phyloP scores from a whole-genome alignment of 768 basidiomycete species.

The Dacryopinax spathularia region DNA sequence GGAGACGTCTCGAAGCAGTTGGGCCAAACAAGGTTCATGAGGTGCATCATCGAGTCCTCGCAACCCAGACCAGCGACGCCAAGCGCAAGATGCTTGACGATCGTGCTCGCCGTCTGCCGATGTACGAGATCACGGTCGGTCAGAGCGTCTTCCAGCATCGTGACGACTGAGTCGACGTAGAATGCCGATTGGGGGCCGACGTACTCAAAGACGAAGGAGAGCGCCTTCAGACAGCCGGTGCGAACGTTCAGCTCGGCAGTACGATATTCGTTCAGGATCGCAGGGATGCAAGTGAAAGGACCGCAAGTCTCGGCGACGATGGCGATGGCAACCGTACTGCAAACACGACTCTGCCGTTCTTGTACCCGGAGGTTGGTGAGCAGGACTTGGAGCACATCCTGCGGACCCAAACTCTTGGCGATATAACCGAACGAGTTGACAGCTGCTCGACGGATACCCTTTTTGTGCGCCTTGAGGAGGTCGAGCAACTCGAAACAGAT shows the following conservation, averaged over 20 bases:
- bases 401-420: constrained; percentile 96
- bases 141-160: constrained; percentile 94
- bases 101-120: constrained; percentile 93
- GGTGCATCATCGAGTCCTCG: constrained; percentile 93
- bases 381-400: constrained; percentile 90
- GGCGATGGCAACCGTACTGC: constrained; percentile 94
- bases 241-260: constrained; percentile 97
- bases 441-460: constrained; percentile 93
- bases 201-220: constrained; percentile 99
- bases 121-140: constrained; percentile 98
- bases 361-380: constrained; percentile 94
- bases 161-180: constrained; percentile 93
- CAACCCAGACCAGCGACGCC: constrained; percentile 95
- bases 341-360: constrained; percentile 97
- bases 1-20: constrained; percentile 98
- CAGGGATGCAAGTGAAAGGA: constrained; percentile 96
- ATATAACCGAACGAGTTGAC: constrained; percentile 99
- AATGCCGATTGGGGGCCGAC: constrained; percentile 93
- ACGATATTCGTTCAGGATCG: constrained; percentile 95
- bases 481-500: constrained; percentile 98
- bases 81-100: constrained; percentile 93
- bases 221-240: constrained; percentile 94
- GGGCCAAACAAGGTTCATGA: constrained; percentile 98
- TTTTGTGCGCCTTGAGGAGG: constrained; percentile 96
- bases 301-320: constrained; percentile 91